These are phyloP conservation scores for Xylaria sp. DNA, from an alignment of 2,329 filamentous ascomycete genomes.

Conservation along the genomic window DNA sequence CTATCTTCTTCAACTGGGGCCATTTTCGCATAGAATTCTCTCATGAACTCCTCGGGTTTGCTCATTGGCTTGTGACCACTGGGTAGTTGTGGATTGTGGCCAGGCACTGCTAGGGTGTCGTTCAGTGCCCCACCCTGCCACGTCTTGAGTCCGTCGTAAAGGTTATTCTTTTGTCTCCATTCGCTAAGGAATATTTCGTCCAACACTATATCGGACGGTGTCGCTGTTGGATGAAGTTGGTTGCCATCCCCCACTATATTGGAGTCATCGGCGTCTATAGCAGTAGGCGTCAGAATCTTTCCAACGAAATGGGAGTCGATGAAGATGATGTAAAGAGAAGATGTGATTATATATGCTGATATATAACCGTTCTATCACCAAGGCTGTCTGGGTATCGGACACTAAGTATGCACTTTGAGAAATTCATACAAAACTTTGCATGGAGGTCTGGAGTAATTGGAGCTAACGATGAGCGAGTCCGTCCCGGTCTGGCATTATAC, in stretches of 20 bases:
- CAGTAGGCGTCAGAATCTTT: not conserved
- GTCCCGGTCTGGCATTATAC: not conserved
- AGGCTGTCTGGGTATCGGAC: not conserved
- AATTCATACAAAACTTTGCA: not conserved
- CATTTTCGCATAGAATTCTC: not conserved
- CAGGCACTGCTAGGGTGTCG: not conserved
- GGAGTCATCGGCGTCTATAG: not conserved
- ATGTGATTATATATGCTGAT: not conserved
- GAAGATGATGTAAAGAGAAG: not conserved
- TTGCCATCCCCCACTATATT: not conserved
- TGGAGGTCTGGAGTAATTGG: not conserved
- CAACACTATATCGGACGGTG: not conserved
- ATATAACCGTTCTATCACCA: not conserved
- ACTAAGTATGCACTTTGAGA: not conserved
- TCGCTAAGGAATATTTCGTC: not conserved
- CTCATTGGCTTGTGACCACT: not conserved
- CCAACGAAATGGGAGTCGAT: too few relatives aligned
- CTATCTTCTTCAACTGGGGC: not conserved
- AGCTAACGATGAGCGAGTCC: not conserved
- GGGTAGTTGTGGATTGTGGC: not conserved
- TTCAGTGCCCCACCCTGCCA: not conserved
- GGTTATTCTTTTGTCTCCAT: not conserved
- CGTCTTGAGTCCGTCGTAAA: not conserved
- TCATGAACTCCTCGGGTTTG: not conserved
- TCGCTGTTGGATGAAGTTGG: not conserved